Evolutionary conservation across 2,329 filamentous ascomycete species (phyloP), one percentile per base, ranked within the genome.

Genomic region (Atkinsonella hypoxylon): DNA sequence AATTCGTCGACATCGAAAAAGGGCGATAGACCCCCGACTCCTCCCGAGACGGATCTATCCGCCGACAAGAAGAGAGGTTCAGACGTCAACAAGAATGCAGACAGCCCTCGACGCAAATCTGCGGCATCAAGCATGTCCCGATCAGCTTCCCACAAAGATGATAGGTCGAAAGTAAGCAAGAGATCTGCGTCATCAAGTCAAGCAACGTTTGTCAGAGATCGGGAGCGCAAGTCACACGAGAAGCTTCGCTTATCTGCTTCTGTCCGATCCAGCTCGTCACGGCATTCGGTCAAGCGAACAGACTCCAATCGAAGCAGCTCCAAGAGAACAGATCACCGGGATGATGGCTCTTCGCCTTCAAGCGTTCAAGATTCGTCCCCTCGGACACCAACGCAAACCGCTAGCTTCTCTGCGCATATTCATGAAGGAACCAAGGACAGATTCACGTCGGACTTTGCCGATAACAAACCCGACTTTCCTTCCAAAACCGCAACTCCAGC

Each of bases 1-100:
- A 67, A 64, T 53, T 70, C 59, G 0, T 66, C 67, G 4, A 57
- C 60, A 1, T 64, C 67, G 12, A 67, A 65, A 63, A 74, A 68
- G 59, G 72, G 64, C 47, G 61, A 67, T 43, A 69, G 79, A 55
- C 75, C 80, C n/a, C 79, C 78, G 2, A 83, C 76, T 49, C 81
- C 81, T 1, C 81, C 80, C 1, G 80, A 82, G 56, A 84, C 81
- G 4, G 80, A 82, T 52, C 55, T 82, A 17, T 77, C 77, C 2
- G 71, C 68, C 46, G 69, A 72, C 36, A 70, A 62, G 54, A 58
- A 48, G 42, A 60, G 64, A 55, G 54, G 71, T 49, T 61, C 69
- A 55, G 64, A 70, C 55, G 64, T 74, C 51, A 52, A 48, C 36
- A 47, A 51, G 46, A 42, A 49, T 41, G 36, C 50, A 18, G 55